These are phyloP conservation scores for Centaurea solstitialis DNA, from an alignment of 129 eudicot species.

Conservation along the genomic window DNA sequence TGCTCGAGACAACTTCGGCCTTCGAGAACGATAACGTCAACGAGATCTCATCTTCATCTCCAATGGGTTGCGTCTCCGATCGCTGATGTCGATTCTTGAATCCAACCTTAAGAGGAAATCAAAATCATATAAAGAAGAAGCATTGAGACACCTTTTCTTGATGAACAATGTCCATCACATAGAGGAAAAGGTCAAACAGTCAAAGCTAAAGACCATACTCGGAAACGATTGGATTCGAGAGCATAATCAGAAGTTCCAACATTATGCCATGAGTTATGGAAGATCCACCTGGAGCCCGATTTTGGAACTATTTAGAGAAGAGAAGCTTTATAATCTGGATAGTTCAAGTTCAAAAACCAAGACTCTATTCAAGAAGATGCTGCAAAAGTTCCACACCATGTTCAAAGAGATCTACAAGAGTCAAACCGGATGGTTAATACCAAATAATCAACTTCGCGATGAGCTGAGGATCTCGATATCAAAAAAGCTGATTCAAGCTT, in stretches of 20 bases:
- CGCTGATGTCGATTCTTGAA: conserved; percentile 52
- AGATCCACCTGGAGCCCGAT: conserved; percentile 84
- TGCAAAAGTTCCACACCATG: conserved; percentile 57
- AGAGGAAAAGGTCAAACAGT: conserved; percentile 71
- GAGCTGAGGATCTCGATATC: conserved; percentile 87
- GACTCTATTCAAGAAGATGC: conserved; percentile 58
- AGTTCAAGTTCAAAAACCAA: conserved; percentile 51
- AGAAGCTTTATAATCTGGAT: conserved; percentile 55
- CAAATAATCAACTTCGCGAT: conserved; percentile 63
- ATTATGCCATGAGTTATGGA: conserved; percentile 78
- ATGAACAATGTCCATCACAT: conserved; percentile 37
- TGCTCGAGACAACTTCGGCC: background rate
- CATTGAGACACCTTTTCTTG: conserved; percentile 65
- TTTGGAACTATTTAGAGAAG: conserved; percentile 59
- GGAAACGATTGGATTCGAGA: conserved; percentile 84
- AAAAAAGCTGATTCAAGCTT: conserved; percentile 77
- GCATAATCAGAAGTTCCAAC: conserved; percentile 80
- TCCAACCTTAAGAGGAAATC: conserved; percentile 69
- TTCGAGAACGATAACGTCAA: conserved; percentile 38
- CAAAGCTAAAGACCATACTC: conserved; percentile 62
- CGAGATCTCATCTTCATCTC: conserved; percentile 32
- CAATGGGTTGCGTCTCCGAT: conserved; percentile 53
- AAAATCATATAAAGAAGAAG: conserved; percentile 63
- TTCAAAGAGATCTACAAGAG: conserved; percentile 70
- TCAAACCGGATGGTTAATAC: conserved; percentile 65